Base-by-base conservation (phyloP, 345 rosid species). In the Erysimum cheiranthoides region DNA sequence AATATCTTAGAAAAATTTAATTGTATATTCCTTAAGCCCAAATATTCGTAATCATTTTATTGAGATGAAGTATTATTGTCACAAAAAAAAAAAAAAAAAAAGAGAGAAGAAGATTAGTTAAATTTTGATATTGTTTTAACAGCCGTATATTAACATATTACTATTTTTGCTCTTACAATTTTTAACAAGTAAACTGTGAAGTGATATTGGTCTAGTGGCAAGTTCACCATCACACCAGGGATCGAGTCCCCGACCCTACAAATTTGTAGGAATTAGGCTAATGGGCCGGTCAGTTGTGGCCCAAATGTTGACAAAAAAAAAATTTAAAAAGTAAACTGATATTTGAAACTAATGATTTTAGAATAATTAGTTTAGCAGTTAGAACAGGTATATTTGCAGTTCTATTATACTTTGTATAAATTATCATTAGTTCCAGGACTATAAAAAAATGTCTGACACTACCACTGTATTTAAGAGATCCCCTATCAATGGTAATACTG, bases 21-120 rank as follows among this genome's bases (percentile, higher is more conserved):
- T 71, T 71, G 80, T 64, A 71, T 71, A 77, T 77, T 71, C 45
- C 5, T 69, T 27, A 32, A 52, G 34, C 59, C 31, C 45, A 1
- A 1, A 38, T 67, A 16, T 18, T 30, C 67, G 40, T 57, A 73
- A n/a, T 21, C 25, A 21, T 21, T 21, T 21, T 21, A 21, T 10
- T 5, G 58, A 32, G 27, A 45, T 21, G 36, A 18, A 36, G 16
- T 34, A 36, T 14, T 50, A 9, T 62, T 43, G 35, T 17, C 14
- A 16, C 30, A 21, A 28, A 9, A 5, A 45, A 14, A 34, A 34
- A 27, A 25, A 10, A 1, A 1, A 21, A 21, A 21, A 21, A 21
- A 21, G 1, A 21, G 25, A 21, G 25, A 21, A 21, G 25, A 51
- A 50, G 30, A 50, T 21, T 21, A 50, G 5, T 50, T 9, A 38